Evolutionary conservation across 1,139 yeast species (phyloP), one percentile per base, ranked within the genome.

Genomic region (Geotrichum europaeum): DNA sequence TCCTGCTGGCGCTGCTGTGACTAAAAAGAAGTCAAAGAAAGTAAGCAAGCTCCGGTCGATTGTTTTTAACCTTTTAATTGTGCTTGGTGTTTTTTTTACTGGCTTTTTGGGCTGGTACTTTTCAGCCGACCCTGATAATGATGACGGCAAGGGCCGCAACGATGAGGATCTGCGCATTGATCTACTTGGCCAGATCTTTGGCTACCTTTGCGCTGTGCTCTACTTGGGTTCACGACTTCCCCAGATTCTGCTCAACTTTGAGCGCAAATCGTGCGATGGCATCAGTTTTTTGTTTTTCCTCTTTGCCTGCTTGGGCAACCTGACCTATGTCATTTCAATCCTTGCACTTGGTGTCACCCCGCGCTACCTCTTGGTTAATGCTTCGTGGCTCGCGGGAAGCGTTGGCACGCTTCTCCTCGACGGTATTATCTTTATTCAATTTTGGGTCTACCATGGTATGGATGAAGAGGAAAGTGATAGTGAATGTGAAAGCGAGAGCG

Each of bases 321-420:
- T 89, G 70, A 89, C 97, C 0, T 92, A 90, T 68, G 96, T 92
- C 51, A 81, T 89, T 32, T 87, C 96, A 18, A 92, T 92, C 61
- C 76, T 92, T 58, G 89, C 91, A 54, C 69, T 66, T 60, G 90
- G 89, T 66, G 78, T 85, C 60, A 84, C 90, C 61, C 79, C 81
- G 72, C 78, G 83, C 63, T 92, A 89, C 68, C 73, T 92, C 49
- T 72, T 89, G 70, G 87, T 92, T 56, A 94, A 92, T 73, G 83
- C 91, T 6, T 87, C 96, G 25, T 94, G 99, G 99, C 79, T 94
- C 62, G 85, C 92, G 1, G 99, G 99, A 0, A 86, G 96, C 49
- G 79, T 87, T 56, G 99, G 99, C 6, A 92, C 99, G 4, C 79
- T 94, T 66, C 77, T 81, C 1, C 81, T 92, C 74, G 99, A 94